Conservation (phyloP, 352 stramenopile genomes). For the Phytophthora aleatoria region DNA sequence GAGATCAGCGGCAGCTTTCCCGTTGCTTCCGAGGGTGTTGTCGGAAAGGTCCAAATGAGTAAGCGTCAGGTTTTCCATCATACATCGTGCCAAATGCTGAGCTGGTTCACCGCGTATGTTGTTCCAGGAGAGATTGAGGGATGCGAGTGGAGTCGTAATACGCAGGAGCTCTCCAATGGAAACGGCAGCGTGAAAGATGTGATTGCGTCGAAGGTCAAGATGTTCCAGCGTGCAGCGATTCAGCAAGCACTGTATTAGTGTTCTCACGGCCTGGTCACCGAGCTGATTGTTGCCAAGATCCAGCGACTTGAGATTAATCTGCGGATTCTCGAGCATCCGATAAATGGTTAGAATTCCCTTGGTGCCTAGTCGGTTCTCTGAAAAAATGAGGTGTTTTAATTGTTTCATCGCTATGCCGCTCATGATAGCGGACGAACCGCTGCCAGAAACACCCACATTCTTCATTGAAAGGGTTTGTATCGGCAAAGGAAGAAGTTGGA, state of each 20-base stretch:
- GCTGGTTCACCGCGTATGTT: conserved; percentile 74
- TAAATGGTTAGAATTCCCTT: conserved; percentile 67
- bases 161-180: conserved; percentile 64
- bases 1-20: conserved; percentile 65
- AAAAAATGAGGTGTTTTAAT: conserved; percentile 69
- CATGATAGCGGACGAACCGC: conserved; percentile 62
- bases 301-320: conserved; percentile 63
- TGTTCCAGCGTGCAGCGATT: conserved; percentile 73
- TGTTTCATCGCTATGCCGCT: conserved; percentile 53
- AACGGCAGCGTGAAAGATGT: conserved; percentile 68
- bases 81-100: conserved; percentile 61
- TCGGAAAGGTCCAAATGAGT: conserved; percentile 68
- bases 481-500: conserved; percentile 58
- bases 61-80: conserved; percentile 77
- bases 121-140: conserved; percentile 78
- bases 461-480: conserved; percentile 75
- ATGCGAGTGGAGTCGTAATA: conserved; percentile 58
- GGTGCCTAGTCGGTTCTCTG: conserved; percentile 62
- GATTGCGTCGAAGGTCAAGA: conserved; percentile 63
- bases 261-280: conserved; percentile 61
- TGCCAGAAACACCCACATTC: conserved; percentile 66
- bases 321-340: conserved; percentile 53
- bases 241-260: conserved; percentile 64
- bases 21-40: conserved; percentile 75
- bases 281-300: conserved; percentile 77